Conservation (phyloP, 2,329 filamentous ascomycete species). For the Plectosphaerella sp. region DNA sequence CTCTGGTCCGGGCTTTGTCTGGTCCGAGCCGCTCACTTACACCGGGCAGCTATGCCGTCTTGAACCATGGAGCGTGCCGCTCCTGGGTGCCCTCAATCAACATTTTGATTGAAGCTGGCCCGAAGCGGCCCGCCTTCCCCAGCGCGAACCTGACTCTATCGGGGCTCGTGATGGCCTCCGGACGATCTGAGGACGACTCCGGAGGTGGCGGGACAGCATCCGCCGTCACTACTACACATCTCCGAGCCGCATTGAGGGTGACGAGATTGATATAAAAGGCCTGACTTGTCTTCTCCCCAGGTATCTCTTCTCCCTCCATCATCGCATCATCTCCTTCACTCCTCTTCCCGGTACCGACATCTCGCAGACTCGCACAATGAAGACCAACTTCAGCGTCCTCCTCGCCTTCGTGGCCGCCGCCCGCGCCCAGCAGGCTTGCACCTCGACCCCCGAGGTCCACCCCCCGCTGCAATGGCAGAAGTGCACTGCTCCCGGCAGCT, state of each 20-base stretch:
- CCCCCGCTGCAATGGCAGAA: conserved; percentile 48
- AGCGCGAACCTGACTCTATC: no score
- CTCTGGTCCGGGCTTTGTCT: no score
- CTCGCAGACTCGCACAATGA: conserved; percentile 16
- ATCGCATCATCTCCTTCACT: not conserved
- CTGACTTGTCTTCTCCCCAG: no score
- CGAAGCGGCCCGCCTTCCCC: not conserved
- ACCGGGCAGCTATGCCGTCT: not conserved
- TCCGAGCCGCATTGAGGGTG: no score
- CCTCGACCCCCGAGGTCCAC: conserved; percentile 42
- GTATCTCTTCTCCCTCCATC: not conserved
- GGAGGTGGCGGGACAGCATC: not conserved
- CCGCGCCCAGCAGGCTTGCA: conserved; percentile 47
- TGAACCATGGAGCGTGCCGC: not conserved
- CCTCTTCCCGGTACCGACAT: not conserved
- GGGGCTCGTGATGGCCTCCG: no score
- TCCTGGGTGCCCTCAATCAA: not conserved
- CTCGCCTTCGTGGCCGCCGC: conserved; percentile 36
- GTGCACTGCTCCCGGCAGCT: conserved; percentile 46
- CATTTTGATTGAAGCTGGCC: not conserved
- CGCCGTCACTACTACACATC: not conserved
- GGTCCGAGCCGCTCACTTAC: no score
- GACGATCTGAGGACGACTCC: no score
- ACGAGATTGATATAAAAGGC: no score
- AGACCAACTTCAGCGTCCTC: conserved; percentile 24